Conservation (phyloP, 257 asterid genomes). For the Gynochthodes officinalis region DNA sequence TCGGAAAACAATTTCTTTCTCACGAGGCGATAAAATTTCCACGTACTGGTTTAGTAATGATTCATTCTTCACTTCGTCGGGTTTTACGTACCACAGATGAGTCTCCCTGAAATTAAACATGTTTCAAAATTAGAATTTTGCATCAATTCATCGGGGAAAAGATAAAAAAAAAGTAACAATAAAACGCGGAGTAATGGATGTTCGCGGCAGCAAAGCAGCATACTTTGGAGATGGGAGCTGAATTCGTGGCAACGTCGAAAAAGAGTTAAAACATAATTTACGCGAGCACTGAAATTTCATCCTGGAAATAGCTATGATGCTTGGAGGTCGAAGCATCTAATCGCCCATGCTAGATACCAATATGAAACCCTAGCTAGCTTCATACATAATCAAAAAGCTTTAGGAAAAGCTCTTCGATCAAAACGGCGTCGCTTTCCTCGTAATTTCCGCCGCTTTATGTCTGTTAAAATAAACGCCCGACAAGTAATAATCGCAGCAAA, state of each 20-base stretch:
- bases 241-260: constrained; percentile 37
- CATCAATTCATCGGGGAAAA: not conserved
- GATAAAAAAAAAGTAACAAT: not conserved
- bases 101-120: constrained; percentile 48
- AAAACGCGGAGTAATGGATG: not conserved
- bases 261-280: constrained; percentile 33
- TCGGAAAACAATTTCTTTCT: constrained; percentile 52
- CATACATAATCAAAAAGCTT: too few relatives aligned
- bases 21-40: constrained; percentile 65
- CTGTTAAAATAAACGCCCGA: too few relatives aligned
- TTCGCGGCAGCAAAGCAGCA: constrained; percentile 7
- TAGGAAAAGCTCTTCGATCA: not conserved
- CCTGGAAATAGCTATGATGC: constrained; percentile 18
- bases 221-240: constrained; percentile 59
- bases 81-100: constrained; percentile 80
- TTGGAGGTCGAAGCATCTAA: constrained; percentile 10
- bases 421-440: not conserved
- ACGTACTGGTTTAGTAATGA: constrained; percentile 51
- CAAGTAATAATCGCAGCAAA: too few relatives aligned
- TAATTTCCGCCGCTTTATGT: not conserved
- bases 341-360: not conserved
- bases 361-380: not conserved
- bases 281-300: constrained; percentile 50
- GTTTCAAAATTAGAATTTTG: not conserved
- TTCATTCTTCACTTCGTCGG: constrained; percentile 63